Percentiles rank a stretch among this genome's conserved stretches.
Evolutionary conservation across 345 rosid genomes (phyloP).

Genomic region (Eucalyptus lansdowneana): DNA sequence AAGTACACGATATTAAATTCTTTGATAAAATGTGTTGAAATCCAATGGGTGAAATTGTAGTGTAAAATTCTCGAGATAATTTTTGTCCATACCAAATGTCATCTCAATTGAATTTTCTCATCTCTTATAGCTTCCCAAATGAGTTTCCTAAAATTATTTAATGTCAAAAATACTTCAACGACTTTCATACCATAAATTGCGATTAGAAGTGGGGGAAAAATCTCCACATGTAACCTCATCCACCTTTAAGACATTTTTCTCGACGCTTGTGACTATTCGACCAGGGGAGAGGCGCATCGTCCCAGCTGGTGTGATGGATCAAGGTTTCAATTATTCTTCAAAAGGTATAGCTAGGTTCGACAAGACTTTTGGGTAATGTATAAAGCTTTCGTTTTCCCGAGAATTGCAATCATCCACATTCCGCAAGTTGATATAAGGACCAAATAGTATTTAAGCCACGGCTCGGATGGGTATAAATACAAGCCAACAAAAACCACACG

Average conservation of each 20-base stretch:
- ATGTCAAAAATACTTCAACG: not conserved
- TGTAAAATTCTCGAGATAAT: not conserved
- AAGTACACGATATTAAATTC: not conserved
- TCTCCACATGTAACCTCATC: not conserved
- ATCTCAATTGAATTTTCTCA: not conserved
- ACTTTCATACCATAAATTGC: not conserved
- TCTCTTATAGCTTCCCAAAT: not conserved
- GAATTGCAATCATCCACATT: not conserved
- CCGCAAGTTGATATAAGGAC: not conserved
- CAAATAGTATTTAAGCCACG: not conserved
- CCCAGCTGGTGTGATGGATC: not conserved
- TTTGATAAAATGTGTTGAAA: not conserved
- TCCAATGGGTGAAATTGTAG: not conserved
- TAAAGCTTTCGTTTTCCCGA: not conserved
- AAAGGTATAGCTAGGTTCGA: not conserved
- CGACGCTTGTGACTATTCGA: not conserved
- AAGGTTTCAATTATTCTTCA: not conserved
- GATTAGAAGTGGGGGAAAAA: not conserved
- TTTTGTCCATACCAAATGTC: not conserved
- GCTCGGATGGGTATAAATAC: not conserved
- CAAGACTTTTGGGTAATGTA: not conserved
- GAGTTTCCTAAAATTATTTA: not conserved
- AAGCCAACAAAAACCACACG: not conserved
- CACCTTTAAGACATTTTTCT: not conserved
- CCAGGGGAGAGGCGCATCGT: not conserved